Base-by-base conservation (phyloP, 495 filamentous ascomycete species). In the Hamigera avellanea region DNA sequence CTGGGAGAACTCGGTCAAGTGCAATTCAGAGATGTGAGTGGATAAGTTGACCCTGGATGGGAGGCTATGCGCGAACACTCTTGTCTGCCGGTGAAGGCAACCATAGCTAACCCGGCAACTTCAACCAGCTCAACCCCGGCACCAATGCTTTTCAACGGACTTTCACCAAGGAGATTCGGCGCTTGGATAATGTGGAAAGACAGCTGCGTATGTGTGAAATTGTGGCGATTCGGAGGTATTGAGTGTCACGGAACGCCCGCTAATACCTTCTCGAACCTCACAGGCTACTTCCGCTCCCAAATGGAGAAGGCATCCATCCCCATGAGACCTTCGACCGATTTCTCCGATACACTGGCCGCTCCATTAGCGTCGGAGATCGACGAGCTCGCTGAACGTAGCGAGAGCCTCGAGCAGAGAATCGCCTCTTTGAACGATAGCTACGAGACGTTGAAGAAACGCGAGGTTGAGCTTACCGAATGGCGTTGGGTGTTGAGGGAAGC, bases 381-480 rank as follows among this genome's bases (percentile, higher is more conserved):
- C 55, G 84, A 93, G 57, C 74, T 98, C 40, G 77, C 87, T 33
- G 88, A 95, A 49, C 84, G 86, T 49, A 81, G 82, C 47, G 83
- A 95, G 57, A 83, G 76, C 61, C 69, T 99, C 36, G 91, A 99
- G 61, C 84, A 87, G 62, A 75, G 89, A 31, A 80, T 99, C 37
- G 76, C 78, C 29, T 88, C 87, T 9, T 64, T 96, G 25, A 96
- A 95, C 48, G 88, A 94, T 50, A 95, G 86, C 66, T 95, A 96
- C 59, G 91, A 99, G 66, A 95, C 85, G 12, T 65, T 99, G 57
- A 95, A 94, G 76, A 93, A 86, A 64, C 78, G 89, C 33, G 91
- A 95, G 67, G 81, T 95, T 38, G 93, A 99, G 64, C 71, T 96
- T 44, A 91, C 80, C 16, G 93, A 99, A 59, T 95, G 88, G 88